Percentiles rank a stretch among this genome's conserved stretches.
These are phyloP conservation scores for Secale cereale DNA, from an alignment of 176 grass and related monocot genomes.

Conservation along the genomic window DNA sequence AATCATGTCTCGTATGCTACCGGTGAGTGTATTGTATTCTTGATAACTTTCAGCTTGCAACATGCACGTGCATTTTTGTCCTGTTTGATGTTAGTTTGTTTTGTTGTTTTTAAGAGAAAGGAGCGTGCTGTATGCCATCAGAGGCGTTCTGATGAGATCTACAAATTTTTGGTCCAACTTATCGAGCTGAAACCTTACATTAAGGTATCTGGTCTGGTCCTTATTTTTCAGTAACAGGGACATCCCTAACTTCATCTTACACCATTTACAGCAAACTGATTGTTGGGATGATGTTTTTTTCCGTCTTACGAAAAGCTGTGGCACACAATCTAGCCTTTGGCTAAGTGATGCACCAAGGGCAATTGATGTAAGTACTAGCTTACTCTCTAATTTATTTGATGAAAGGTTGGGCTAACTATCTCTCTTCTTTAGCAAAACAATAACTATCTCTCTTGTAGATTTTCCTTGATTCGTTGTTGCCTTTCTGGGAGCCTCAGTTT, in stretches of 20 bases:
- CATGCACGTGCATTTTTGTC: background rate
- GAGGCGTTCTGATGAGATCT: background rate
- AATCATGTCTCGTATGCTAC: background rate
- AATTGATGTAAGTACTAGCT: background rate
- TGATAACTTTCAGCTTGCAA: background rate
- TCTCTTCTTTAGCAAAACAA: background rate
- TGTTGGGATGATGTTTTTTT: background rate
- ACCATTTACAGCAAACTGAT: constrained; percentile 8
- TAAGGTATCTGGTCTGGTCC: background rate
- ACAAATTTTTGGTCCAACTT: background rate
- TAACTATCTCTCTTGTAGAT: background rate
- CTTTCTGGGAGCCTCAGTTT: constrained; percentile 17
- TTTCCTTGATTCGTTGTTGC: background rate
- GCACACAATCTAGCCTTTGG: background rate
- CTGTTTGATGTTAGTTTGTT: background rate
- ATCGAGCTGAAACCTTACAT: constrained; percentile 1
- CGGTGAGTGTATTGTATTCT: background rate
- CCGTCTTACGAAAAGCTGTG: background rate
- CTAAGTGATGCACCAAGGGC: background rate
- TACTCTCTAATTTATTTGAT: background rate
- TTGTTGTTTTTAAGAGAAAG: constrained; percentile 4
- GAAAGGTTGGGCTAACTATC: background rate
- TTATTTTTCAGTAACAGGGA: background rate
- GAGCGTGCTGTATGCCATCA: background rate
- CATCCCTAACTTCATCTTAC: background rate